Evolutionary conservation across 1,139 yeast species (phyloP).

Genomic region (Taphrina deformans): DNA sequence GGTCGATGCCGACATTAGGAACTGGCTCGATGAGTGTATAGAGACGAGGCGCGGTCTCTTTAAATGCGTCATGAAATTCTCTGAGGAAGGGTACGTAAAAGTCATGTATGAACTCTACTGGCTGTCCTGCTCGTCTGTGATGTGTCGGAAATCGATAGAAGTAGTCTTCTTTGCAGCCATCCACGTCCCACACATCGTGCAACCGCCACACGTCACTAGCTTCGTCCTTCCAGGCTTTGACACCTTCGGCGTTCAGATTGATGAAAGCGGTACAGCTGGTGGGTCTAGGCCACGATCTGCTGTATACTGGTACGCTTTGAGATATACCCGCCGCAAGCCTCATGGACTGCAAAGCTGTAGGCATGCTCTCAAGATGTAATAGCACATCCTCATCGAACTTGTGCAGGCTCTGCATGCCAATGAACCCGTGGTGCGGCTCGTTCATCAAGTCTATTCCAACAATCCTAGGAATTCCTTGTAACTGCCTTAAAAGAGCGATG

Average conservation of each 20-base stretch:
- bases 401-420: constrained; percentile 40
- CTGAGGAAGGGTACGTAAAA: constrained; percentile 21
- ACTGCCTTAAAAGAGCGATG: constrained; percentile 54
- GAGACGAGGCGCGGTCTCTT: background rate
- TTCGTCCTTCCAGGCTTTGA: constrained; percentile 15
- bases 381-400: constrained; percentile 41
- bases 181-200: constrained; percentile 11
- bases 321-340: constrained; percentile 69
- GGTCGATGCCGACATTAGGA: constrained; percentile 5
- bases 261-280: background rate
- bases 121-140: constrained; percentile 10
- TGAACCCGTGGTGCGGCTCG: constrained; percentile 64
- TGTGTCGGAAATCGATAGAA: constrained; percentile 6
- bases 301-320: constrained; percentile 54
- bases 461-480: constrained; percentile 53
- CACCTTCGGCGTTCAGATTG: background rate
- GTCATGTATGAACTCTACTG: constrained; percentile 14
- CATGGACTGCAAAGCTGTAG: constrained; percentile 45
- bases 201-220: constrained; percentile 20
- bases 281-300: constrained; percentile 30
- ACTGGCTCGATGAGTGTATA: constrained; percentile 25
- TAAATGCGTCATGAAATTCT: background rate
- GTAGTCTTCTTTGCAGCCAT: constrained; percentile 1
- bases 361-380: constrained; percentile 44
- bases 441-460: constrained; percentile 83